These are phyloP conservation scores for Didymella lethalis DNA, from an alignment of 2,329 filamentous ascomycete species.

Conservation along the genomic window DNA sequence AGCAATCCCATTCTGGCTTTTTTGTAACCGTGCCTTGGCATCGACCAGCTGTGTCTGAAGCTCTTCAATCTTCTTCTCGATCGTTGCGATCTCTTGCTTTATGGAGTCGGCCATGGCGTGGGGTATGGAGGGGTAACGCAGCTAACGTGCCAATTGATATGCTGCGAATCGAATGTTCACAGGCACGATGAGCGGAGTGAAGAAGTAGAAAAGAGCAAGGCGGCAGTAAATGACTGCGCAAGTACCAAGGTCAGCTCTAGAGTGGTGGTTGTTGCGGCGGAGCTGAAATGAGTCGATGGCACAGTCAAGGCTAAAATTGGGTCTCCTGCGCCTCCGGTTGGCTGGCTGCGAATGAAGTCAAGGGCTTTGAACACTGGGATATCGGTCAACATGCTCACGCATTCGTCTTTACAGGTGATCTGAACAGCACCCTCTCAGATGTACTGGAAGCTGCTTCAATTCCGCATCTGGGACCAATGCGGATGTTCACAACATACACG, in stretches of 20 bases:
- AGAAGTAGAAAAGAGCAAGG: background rate
- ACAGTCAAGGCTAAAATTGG: slow-evolving; percentile 22
- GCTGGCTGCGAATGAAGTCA: slow-evolving; percentile 3
- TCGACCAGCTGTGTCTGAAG: slow-evolving; percentile 42
- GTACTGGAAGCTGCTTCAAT: background rate
- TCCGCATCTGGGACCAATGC: background rate
- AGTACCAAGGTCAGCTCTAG: slow-evolving; percentile 17
- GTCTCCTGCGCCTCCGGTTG: slow-evolving; percentile 23
- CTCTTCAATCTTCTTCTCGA: slow-evolving; percentile 45
- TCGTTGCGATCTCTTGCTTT: slow-evolving; percentile 42
- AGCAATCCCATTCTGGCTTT: slow-evolving; percentile 29
- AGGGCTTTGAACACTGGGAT: background rate
- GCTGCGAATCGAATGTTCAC: background rate
- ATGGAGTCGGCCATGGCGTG: slow-evolving; percentile 44
- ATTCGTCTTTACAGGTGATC: background rate
- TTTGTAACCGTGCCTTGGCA: slow-evolving; percentile 40
- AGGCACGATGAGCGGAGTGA: background rate
- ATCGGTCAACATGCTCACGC: background rate
- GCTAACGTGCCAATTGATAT: slow-evolving; percentile 24
- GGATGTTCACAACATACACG: background rate
- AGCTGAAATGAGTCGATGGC: slow-evolving; percentile 23
- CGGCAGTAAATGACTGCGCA: slow-evolving; percentile 12
- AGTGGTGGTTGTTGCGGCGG: slow-evolving; percentile 14
- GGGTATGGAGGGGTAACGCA: slow-evolving; percentile 34
- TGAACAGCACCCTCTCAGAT: background rate